Conservation (phyloP, 257 asterid species). For the Avicennia marina region DNA sequence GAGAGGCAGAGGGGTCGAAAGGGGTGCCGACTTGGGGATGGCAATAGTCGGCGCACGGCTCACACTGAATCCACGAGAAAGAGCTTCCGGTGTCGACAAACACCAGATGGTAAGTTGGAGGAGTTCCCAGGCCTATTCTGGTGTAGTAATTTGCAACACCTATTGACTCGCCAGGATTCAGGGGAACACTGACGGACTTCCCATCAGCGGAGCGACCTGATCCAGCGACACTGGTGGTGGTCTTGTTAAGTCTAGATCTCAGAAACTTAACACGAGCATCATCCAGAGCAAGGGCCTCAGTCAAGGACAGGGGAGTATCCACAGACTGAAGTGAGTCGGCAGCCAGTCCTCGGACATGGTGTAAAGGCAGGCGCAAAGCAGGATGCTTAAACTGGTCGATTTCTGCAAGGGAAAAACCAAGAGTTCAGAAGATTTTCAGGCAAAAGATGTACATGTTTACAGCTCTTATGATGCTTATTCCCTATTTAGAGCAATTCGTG, state of each 20-base stretch:
- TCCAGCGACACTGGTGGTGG: neutral
- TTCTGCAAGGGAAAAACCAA: conserved; percentile 21
- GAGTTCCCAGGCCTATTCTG: conserved; percentile 43
- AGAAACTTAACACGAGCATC: conserved; percentile 37
- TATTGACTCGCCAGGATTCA: conserved; percentile 35
- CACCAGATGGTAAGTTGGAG: conserved; percentile 39
- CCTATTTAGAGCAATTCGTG: too few species aligned
- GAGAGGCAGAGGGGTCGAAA: neutral
- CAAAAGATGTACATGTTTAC: neutral
- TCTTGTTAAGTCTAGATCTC: conserved; percentile 21
- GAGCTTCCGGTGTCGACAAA: conserved; percentile 54
- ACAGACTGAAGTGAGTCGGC: conserved; percentile 11
- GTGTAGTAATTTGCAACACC: conserved; percentile 48
- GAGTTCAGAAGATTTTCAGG: neutral
- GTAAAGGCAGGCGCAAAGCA: conserved; percentile 35
- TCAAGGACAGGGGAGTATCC: conserved; percentile 11
- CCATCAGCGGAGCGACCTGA: conserved; percentile 11
- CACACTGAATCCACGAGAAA: conserved; percentile 15
- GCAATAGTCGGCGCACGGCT: neutral
- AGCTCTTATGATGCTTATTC: too few species aligned
- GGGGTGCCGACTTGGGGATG: neutral
- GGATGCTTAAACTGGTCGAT: conserved; percentile 11
- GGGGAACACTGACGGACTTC: conserved; percentile 26
- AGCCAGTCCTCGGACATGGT: conserved; percentile 19
- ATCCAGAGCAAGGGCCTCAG: conserved; percentile 27